phyloP scores from a whole-genome alignment of 345 rosid genomes.

The Conringia planisiliqua region DNA sequence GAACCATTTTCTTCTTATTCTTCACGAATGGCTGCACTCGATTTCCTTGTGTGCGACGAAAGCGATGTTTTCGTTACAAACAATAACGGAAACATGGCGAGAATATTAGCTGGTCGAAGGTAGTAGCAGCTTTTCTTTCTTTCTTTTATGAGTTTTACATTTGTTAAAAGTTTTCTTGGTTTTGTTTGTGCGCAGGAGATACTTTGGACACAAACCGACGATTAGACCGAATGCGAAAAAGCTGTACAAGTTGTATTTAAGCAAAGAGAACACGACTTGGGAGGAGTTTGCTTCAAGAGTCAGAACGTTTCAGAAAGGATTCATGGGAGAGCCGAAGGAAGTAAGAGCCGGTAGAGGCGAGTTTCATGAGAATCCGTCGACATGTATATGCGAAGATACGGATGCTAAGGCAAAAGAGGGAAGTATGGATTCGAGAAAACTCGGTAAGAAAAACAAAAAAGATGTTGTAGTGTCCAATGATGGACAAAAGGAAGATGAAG shows the following conservation, averaged over 20 bases:
- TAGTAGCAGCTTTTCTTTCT: slow-evolving; percentile 23
- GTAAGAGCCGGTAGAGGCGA: slow-evolving; percentile 94
- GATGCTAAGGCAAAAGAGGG: slow-evolving; percentile 42
- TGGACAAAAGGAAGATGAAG: slow-evolving; percentile 49
- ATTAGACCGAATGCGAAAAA: slow-evolving; percentile 94
- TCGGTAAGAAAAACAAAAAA: slow-evolving; percentile 41
- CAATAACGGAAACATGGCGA: slow-evolving; percentile 98
- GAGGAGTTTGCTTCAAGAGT: slow-evolving; percentile 77
- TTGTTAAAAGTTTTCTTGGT: background rate
- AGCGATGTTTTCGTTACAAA: slow-evolving; percentile 96
- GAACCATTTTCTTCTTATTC: slow-evolving; percentile 73
- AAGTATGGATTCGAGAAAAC: slow-evolving; percentile 41
- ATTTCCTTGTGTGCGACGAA: slow-evolving; percentile 89
- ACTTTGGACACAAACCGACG: slow-evolving; percentile 92
- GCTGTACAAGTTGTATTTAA: slow-evolving; percentile 64
- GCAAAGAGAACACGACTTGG: slow-evolving; percentile 73
- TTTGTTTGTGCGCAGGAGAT: slow-evolving; percentile 53
- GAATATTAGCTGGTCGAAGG: slow-evolving; percentile 92
- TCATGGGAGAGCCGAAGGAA: slow-evolving; percentile 97
- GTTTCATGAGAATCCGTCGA: slow-evolving; percentile 93
- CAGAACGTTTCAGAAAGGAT: slow-evolving; percentile 74
- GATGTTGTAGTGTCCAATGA: slow-evolving; percentile 22
- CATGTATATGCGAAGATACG: slow-evolving; percentile 79
- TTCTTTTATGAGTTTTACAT: background rate
- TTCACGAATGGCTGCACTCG: slow-evolving; percentile 99